Base-by-base conservation (phyloP, 352 stramenopile species). In the Phytophthora boehmeriae region DNA sequence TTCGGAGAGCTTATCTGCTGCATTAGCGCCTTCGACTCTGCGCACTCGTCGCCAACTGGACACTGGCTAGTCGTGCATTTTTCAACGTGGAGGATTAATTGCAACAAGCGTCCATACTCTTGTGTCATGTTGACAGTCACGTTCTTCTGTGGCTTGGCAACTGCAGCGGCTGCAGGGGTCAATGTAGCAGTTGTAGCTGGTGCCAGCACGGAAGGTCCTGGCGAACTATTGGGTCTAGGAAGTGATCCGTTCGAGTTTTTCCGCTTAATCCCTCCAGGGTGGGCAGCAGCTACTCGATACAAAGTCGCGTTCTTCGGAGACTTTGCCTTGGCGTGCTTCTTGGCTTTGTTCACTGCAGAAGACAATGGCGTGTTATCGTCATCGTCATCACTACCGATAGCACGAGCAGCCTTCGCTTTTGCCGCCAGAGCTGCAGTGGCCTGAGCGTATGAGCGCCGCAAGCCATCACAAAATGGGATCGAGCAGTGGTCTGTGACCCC, bases 51-150 rank as follows among this genome's bases (percentile, higher is more conserved):
- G 10, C 85, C 85, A 17, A 93, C 74, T 5, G 76, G 59, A 66
- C 87, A 94, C 28, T 59, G 51, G 5, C 69, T 71, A 2, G 66
- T 74, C 34, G 71, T 92, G 53, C 87, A 96, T 43, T 93, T 90
- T 19, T 96, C 79, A 1, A 93, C 85, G 60, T 96, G 87, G 23
- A 96, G 54, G 68, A 96, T 93, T 17, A 96, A 58, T 67, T 96
- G 87, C 49, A 96, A 60, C 42, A 96, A 35, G n/a, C 85, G 83
- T 0, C 87, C 87, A 48, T 94, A 96, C 49, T 96, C 85, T 51
- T 89, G 72, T 1, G 84, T 87, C 74, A 87, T 86, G 28, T 88
- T 89, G n/a, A 71, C 71, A 19, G 68, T 83, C 41, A 75, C 71
- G 32, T 76, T 73, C 39, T 80, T 83, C n/a, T 76, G 66, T 11